Conservation (phyloP, 164 flowering plant species). For the Magnolia officinalis region DNA sequence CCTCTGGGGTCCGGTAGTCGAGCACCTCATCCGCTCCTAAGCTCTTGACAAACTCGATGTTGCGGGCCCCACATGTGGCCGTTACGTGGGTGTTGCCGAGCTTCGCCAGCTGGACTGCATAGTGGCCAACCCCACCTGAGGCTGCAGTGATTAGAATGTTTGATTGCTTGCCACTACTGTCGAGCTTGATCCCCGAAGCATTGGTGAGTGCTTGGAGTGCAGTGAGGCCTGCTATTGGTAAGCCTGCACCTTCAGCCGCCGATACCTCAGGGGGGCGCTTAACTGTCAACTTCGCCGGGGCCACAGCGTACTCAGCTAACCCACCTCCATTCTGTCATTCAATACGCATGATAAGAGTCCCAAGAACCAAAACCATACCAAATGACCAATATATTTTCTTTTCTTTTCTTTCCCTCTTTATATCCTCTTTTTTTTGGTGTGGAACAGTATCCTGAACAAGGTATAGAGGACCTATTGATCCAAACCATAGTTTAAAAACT, state of each 20-base stretch:
- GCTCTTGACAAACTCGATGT: constrained; percentile 36
- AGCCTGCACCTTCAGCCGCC: constrained; percentile 30
- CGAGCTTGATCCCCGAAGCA: constrained; percentile 29
- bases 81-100: constrained; percentile 34
- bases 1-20: constrained; percentile 48
- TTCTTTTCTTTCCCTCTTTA: too few species aligned
- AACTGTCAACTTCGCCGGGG: constrained; percentile 24
- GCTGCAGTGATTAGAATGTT: constrained; percentile 41
- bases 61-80: constrained; percentile 51
- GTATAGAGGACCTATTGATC: too few species aligned
- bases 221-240: constrained; percentile 37
- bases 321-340: constrained; percentile 41
- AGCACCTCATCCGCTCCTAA: constrained; percentile 52
- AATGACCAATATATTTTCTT: too few species aligned
- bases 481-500: too few species aligned
- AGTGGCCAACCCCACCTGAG: constrained; percentile 47
- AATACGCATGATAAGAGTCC: neutral
- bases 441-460: too few species aligned
- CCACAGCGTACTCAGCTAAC: constrained; percentile 35
- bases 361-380: neutral
- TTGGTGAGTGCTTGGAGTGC: constrained; percentile 34
- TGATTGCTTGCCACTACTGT: constrained; percentile 16
- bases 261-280: constrained; percentile 35
- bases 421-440: too few species aligned
- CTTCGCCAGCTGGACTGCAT: constrained; percentile 45